These are phyloP conservation scores for Termitomyces sp. DNA, from an alignment of 768 basidiomycete species.

Conservation along the genomic window DNA sequence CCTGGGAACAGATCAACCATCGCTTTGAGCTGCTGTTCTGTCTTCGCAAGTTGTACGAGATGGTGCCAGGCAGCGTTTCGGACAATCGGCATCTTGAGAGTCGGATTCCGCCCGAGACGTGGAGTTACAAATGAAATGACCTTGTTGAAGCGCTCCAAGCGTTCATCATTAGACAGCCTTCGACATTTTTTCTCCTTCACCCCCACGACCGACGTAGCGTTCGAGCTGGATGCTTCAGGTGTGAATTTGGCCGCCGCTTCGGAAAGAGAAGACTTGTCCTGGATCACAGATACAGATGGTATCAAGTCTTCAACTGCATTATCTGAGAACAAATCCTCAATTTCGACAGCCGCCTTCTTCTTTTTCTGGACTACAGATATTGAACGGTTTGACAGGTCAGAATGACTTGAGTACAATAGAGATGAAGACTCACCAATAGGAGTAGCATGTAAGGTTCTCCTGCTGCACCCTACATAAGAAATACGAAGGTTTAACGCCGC, in stretches of 20 bases:
- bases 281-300: background rate
- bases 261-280: background rate
- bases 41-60: conserved; percentile 38
- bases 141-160: conserved; percentile 1
- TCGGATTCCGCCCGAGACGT: background rate
- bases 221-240: background rate
- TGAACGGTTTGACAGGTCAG: background rate
- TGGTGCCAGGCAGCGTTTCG: conserved; percentile 44
- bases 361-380: conserved; percentile 7
- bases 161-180: background rate
- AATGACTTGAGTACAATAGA: background rate
- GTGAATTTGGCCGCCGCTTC: background rate
- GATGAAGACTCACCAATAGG: conserved; percentile 4
- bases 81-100: conserved; percentile 14
- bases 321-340: conserved; percentile 12
- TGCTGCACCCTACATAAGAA: background rate
- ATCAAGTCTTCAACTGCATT: conserved; percentile 3
- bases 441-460: conserved; percentile 5
- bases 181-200: background rate
- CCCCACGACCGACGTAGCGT: background rate
- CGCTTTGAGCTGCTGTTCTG: conserved; percentile 41
- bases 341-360: conserved; percentile 4
- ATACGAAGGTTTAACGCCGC: background rate
- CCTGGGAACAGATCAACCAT: conserved; percentile 18
- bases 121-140: conserved; percentile 2